phyloP scores from a whole-genome alignment of 2,329 filamentous ascomycete genomes.

The Myotisia sp. region DNA sequence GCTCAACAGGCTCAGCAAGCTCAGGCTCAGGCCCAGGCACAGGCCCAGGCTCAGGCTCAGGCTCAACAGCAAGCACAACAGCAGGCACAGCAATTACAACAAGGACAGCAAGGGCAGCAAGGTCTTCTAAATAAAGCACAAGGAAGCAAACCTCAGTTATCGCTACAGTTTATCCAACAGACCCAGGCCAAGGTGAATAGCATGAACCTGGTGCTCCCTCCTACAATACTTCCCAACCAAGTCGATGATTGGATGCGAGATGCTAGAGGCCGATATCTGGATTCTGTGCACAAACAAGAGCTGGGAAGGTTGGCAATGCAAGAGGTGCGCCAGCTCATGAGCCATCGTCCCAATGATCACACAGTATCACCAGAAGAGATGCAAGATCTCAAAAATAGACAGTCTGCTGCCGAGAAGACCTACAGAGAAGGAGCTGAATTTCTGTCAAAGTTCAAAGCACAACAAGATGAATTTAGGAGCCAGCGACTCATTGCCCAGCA shows the following conservation, averaged over 20 bases:
- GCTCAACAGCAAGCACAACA: slow-evolving; percentile 13
- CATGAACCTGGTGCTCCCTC: slow-evolving; percentile 32
- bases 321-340: slow-evolving; percentile 28
- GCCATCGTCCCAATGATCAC: slow-evolving; percentile 25
- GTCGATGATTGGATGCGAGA: slow-evolving; percentile 34
- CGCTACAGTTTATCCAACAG: slow-evolving; percentile 31
- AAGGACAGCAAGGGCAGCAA: slow-evolving; percentile 6
- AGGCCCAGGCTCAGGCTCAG: slow-evolving; percentile 17
- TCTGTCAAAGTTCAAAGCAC: slow-evolving; percentile 34
- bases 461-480: slow-evolving; percentile 33
- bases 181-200: slow-evolving; percentile 34
- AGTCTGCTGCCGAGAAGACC: slow-evolving; percentile 27
- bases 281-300: slow-evolving; percentile 36
- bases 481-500: no score
- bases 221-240: slow-evolving; percentile 30
- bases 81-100: slow-evolving; percentile 13
- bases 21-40: slow-evolving; percentile 1
- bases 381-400: slow-evolving; percentile 30
- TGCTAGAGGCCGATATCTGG: slow-evolving; percentile 34
- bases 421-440: slow-evolving; percentile 33
- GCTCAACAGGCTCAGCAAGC: slow-evolving; percentile 7
- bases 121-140: slow-evolving; percentile 12
- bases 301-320: slow-evolving; percentile 30
- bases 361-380: slow-evolving; percentile 30
- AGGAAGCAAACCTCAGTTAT: slow-evolving; percentile 26